Evolutionary conservation across 2,329 filamentous ascomycete species (phyloP).

Genomic region (Ustilaginoidea virens): DNA sequence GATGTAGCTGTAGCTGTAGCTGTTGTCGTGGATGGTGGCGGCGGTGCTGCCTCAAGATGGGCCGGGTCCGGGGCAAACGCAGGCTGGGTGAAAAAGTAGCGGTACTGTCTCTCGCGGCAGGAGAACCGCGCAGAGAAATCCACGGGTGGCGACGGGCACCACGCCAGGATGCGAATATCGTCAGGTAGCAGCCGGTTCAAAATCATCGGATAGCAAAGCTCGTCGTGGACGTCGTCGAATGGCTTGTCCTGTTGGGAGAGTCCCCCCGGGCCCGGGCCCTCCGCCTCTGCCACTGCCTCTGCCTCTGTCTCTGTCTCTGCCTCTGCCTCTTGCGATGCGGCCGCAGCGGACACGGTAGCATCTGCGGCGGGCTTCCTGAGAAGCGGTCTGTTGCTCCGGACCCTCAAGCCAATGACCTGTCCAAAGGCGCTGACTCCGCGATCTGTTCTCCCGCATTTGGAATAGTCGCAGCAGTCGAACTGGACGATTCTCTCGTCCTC

Average conservation of each 20-base stretch:
- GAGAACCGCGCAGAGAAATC: conserved; percentile 86
- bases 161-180: conserved; percentile 82
- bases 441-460: conserved; percentile 90
- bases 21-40: too few relatives aligned
- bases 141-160: conserved; percentile 69
- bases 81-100: conserved; percentile 96
- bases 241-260: conserved; percentile 7
- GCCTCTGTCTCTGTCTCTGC: conserved; percentile 3
- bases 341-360: too few relatives aligned
- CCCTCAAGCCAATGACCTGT: conserved; percentile 73
- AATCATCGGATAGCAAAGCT: conserved; percentile 68
- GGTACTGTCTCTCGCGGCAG: conserved; percentile 80
- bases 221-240: conserved; percentile 59
- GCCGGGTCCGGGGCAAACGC: conserved; percentile 57
- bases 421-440: conserved; percentile 91
- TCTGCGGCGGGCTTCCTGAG: conserved; percentile 15
- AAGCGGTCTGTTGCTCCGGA: conserved; percentile 64
- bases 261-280: too few relatives aligned
- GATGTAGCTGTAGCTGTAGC: too few relatives aligned
- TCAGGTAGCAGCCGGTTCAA: conserved; percentile 78
- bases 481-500: conserved; percentile 47
- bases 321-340: conserved; percentile 7
- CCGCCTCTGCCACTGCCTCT: conserved; percentile 4
- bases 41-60: too few relatives aligned
- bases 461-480: conserved; percentile 78